Base-by-base conservation (phyloP, 148 eudicot genomes). In the Chenopodium suecicum region DNA sequence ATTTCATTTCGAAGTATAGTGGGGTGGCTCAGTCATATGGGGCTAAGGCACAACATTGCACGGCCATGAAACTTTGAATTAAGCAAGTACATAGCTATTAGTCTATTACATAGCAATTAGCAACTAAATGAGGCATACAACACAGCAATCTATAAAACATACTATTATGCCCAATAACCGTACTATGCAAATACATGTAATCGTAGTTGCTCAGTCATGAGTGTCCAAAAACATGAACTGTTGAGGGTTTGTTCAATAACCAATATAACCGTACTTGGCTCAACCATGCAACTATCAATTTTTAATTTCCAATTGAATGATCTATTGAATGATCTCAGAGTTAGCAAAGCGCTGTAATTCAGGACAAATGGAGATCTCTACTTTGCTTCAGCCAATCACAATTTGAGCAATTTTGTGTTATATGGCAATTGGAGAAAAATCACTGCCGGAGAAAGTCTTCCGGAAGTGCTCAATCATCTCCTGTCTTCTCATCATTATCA, bases 401-500 rank as follows among this genome's bases (percentile, higher is more conserved):
- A 50, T n/a, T 13, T 16, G 77, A 0, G 50, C 77, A 29, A 46
- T 50, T 50, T 50, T 50, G 37, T 41, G 23, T 25, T n/a, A 65
- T 25, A 3, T 11, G 14, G 23, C 73, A 27, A 17, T 8, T 10
- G 67, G 71, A 32, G 23, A 62, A 62, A 29, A 9, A 70, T 19
- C 68, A 3, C 58, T 1, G 8, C 20, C 1, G 2, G 8, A 74
- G 27, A 81, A 47, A 20, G 29, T 63, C 19, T 1, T 2, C 29
- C 2, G 47, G 12, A 50, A 3, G 52, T 41, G 17, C 9, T 29
- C 64, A 83, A 48, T 63, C 75, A 66, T 44, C 74, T n/a, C 79
- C 79, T 75, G 72, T 46, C 72, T 68, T 82, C 67, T 84, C 87
- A 71, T 85, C 87, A 63, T 88, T 82, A 75, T 88, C 93, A 32